phyloP scores from a whole-genome alignment of 352 stramenopile genomes.

The Pythium graminicola region DNA sequence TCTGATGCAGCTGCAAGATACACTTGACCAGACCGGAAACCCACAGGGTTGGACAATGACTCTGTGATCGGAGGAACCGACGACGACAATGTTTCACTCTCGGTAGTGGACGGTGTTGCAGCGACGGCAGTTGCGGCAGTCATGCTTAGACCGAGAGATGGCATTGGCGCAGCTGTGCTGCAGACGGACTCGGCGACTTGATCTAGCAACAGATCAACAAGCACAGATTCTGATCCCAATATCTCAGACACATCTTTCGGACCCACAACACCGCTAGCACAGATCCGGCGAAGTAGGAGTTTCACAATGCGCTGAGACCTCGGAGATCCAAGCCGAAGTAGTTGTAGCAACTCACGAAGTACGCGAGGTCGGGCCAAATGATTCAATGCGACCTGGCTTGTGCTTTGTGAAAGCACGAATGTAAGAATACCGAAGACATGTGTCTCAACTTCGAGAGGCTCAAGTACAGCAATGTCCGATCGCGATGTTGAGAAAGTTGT shows the following conservation, averaged over 20 bases:
- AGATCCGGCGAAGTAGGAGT: slow-evolving; percentile 64
- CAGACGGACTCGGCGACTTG: slow-evolving; percentile 84
- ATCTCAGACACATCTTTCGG: slow-evolving; percentile 60
- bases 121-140: slow-evolving; percentile 14
- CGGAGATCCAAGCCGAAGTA: slow-evolving; percentile 69
- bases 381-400: slow-evolving; percentile 44
- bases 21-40: slow-evolving; percentile 76
- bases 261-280: slow-evolving; percentile 58
- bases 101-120: slow-evolving; percentile 3
- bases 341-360: slow-evolving; percentile 67
- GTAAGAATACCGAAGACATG: slow-evolving; percentile 62
- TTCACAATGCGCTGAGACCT: slow-evolving; percentile 80
- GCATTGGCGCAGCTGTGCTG: slow-evolving; percentile 60
- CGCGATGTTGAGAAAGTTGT: slow-evolving; percentile 16
- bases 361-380: slow-evolving; percentile 57
- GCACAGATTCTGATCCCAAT: slow-evolving; percentile 69
- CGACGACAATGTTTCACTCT: not conserved
- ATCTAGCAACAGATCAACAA: slow-evolving; percentile 80
- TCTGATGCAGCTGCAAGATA: slow-evolving; percentile 72
- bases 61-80: slow-evolving; percentile 38
- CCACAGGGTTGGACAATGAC: slow-evolving; percentile 74
- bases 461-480: slow-evolving; percentile 28
- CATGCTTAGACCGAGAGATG: slow-evolving; percentile 45
- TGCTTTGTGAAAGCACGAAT: slow-evolving; percentile 78
- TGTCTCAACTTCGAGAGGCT: slow-evolving; percentile 74